Conservation (phyloP, 306 rosid genomes). For the Cucurbita moschata region DNA sequence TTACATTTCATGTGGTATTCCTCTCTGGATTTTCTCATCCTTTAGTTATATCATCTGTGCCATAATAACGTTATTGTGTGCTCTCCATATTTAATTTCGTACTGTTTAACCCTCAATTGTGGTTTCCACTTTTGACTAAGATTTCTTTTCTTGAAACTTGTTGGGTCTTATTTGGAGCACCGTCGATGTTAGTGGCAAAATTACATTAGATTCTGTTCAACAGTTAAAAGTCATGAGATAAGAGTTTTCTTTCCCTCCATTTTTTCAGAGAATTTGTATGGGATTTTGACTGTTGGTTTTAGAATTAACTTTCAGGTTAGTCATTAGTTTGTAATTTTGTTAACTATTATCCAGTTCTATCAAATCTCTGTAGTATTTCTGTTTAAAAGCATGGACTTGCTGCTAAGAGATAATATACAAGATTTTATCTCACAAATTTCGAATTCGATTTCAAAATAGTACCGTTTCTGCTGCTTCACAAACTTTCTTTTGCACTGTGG, state of each 20-base stretch:
- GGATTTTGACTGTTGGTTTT: not conserved
- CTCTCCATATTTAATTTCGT: not conserved
- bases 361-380: not conserved
- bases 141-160: not conserved
- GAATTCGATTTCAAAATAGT: not conserved
- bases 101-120: not conserved
- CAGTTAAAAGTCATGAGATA: not conserved
- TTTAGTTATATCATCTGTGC: constrained; percentile 3
- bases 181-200: not conserved
- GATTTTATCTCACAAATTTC: not conserved
- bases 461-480: not conserved
- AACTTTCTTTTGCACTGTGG: not conserved
- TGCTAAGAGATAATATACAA: not conserved
- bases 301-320: no score
- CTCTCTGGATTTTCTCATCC: not conserved
- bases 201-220: not conserved
- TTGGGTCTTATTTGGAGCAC: not conserved
- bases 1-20: not conserved
- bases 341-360: not conserved
- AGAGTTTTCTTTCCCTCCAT: not conserved
- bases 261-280: not conserved
- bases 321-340: not conserved
- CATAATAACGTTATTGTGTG: not conserved
- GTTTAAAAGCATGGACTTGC: not conserved
- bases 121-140: not conserved